A percentile compares a stretch with the other conserved stretches of the same genome.
phyloP scores from a whole-genome alignment of 148 eudicot species.

The Talinum fruticosum region DNA sequence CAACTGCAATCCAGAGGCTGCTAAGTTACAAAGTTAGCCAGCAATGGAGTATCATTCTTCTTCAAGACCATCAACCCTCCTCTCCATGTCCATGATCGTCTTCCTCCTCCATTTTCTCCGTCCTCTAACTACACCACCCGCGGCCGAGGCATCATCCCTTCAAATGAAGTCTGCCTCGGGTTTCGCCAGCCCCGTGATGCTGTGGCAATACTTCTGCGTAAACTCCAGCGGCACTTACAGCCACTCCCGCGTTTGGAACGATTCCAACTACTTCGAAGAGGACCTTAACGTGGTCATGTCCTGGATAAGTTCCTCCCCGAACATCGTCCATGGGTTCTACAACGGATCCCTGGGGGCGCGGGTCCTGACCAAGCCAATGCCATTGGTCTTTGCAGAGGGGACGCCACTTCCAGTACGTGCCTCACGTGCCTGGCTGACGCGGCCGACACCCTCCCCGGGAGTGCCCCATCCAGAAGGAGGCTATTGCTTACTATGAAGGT shows the following conservation, averaged over 20 bases:
- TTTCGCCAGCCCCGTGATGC: background rate
- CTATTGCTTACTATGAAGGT: slow-evolving; percentile 33
- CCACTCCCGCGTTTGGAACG: no score
- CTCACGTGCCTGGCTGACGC: slow-evolving; percentile 30
- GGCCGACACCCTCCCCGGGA: background rate
- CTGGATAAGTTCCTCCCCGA: slow-evolving; percentile 1
- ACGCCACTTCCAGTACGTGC: slow-evolving; percentile 23
- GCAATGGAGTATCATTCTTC: no score
- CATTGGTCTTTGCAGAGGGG: slow-evolving; percentile 48
- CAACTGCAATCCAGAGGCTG: no score
- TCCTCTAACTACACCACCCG: no score
- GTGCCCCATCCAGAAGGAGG: slow-evolving; percentile 39
- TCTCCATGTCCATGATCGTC: no score
- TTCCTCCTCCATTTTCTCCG: no score
- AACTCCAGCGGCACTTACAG: slow-evolving; percentile 25
- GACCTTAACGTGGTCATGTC: slow-evolving; percentile 15
- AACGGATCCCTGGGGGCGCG: slow-evolving; percentile 27
- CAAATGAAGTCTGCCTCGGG: no score
- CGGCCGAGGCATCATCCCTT: no score
- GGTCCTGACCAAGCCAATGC: no score
- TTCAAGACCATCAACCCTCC: no score
- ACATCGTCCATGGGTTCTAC: slow-evolving; percentile 32
- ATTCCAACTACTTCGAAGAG: slow-evolving; percentile 8
- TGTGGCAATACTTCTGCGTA: slow-evolving; percentile 6
- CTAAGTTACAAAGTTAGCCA: no score